A percentile compares a stretch with the other conserved stretches of the same genome.
Evolutionary conservation across 2,329 filamentous ascomycete species (phyloP).

Genomic region (Aspergillus spinulosporus): DNA sequence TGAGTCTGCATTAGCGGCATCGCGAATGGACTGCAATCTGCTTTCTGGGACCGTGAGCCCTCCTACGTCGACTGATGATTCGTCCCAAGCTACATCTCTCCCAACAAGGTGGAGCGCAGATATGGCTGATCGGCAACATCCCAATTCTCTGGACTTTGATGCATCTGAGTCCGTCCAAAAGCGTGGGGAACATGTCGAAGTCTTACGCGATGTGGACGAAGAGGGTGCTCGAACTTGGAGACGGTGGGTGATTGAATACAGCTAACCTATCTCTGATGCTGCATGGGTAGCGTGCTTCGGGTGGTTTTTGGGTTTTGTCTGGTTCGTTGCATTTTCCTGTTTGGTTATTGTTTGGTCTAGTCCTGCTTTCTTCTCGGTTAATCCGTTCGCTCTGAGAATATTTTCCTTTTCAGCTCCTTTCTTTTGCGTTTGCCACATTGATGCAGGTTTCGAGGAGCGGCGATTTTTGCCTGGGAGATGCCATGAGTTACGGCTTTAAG

Average conservation of each 20-base stretch:
- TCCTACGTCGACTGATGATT: conserved; percentile 14
- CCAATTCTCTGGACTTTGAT: conserved; percentile 14
- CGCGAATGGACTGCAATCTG: conserved; percentile 11
- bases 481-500: conserved; percentile 11
- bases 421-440: conserved; percentile 11
- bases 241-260: conserved; percentile 40
- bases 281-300: not conserved
- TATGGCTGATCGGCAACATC: conserved; percentile 13
- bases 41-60: conserved; percentile 12
- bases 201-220: conserved; percentile 32
- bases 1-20: conserved; percentile 3
- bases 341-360: not conserved
- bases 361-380: conserved; percentile 5
- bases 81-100: conserved; percentile 14
- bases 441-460: conserved; percentile 5
- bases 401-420: conserved; percentile 12
- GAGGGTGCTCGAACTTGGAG: conserved; percentile 36
- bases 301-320: not conserved
- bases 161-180: conserved; percentile 25
- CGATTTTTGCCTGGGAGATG: conserved; percentile 4
- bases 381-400: not conserved
- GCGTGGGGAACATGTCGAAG: conserved; percentile 33
- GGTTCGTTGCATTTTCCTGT: not conserved
- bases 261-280: conserved; percentile 18
- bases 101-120: conserved; percentile 17